Evolutionary conservation across 2,329 filamentous ascomycete genomes (phyloP).

Genomic region (Decorospora gaudefroyi): DNA sequence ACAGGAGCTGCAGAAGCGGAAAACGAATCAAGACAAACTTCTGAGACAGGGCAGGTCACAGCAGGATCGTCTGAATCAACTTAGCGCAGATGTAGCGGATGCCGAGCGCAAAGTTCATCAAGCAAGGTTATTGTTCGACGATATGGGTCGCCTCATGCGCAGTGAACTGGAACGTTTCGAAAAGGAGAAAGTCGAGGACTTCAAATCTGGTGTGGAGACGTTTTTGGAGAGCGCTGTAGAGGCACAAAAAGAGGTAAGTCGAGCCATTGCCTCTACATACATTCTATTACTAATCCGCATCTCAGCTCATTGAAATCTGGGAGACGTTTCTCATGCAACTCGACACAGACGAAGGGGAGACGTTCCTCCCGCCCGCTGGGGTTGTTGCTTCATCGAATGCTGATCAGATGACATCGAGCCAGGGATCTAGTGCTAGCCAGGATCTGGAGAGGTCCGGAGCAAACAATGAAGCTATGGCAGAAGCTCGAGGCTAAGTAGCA

Average conservation of each 20-base stretch:
- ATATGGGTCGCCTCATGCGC: slow-evolving; percentile 94
- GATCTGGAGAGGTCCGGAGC: slow-evolving; percentile 7
- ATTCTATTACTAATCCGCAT: slow-evolving; percentile 15
- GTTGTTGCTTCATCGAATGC: slow-evolving; percentile 40
- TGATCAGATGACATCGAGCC: slow-evolving; percentile 15
- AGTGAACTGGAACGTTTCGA: slow-evolving; percentile 92
- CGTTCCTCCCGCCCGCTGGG: slow-evolving; percentile 49
- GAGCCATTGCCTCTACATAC: not conserved
- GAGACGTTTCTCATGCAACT: slow-evolving; percentile 97
- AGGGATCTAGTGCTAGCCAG: slow-evolving; percentile 17
- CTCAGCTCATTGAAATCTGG: slow-evolving; percentile 82
- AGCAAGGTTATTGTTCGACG: slow-evolving; percentile 86
- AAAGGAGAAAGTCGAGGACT: slow-evolving; percentile 96
- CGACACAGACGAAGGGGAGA: slow-evolving; percentile 79
- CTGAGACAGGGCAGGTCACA: slow-evolving; percentile 92
- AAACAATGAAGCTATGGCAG: slow-evolving; percentile 1
- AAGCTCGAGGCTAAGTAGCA: not conserved
- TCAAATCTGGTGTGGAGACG: slow-evolving; percentile 97
- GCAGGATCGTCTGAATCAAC: slow-evolving; percentile 90
- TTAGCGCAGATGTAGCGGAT: slow-evolving; percentile 91
- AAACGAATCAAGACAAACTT: slow-evolving; percentile 89
- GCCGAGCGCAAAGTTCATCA: slow-evolving; percentile 92
- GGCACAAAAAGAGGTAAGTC: slow-evolving; percentile 91
- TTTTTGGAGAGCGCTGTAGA: slow-evolving; percentile 97
- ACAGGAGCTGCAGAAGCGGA: slow-evolving; percentile 86